Base-by-base conservation (phyloP, 768 basidiomycete genomes). In the Cubamyces lactineus region DNA sequence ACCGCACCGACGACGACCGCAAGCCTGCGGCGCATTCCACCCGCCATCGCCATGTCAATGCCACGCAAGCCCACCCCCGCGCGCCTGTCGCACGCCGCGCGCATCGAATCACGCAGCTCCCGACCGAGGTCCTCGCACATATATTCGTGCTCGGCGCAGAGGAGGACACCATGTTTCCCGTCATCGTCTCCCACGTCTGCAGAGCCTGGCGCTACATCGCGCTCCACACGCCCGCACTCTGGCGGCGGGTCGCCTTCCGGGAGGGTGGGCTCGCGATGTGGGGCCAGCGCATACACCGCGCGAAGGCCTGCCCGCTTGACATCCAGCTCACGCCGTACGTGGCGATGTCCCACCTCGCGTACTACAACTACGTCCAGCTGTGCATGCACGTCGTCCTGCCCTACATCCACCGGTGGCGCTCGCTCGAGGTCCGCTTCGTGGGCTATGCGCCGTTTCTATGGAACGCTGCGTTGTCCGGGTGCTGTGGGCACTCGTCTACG, bases 171-270 rank as follows among this genome's bases (percentile, higher is more conserved):
- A 80, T 81, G 75, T 79, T 89, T 39, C 85, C 88, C 21, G 66
- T 90, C 62, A 73, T 76, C 46, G 78, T 89, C 51, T 90, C 89
- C 8, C 89, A 89, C 65, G 86, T 89, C 57, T 91, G 87, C 71
- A 77, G 80, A 47, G 70, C 74, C 38, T 92, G 89, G 88, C 79
- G 89, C 45, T 74, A 80, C 39, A 76, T 89, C 28, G 81, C 86
- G 16, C 75, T 88, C 28, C 81, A 79, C 49, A 85, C 86, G 5
- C 87, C 84, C 17, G 67, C 79, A 1, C 75, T 92, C 57, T 92
- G 90, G 90, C 78, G 86, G 60, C 79, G 79, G 63, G 79, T 92
- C 61, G 74, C 75, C 13, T 76, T 89, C 58, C 34, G 34, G 1
- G 73, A 75, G 62, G 77, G 81, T 6, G 70, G 80, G 45, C 72